These are phyloP conservation scores for Cytospora mali DNA, from an alignment of 2,329 filamentous ascomycete species.

Conservation along the genomic window DNA sequence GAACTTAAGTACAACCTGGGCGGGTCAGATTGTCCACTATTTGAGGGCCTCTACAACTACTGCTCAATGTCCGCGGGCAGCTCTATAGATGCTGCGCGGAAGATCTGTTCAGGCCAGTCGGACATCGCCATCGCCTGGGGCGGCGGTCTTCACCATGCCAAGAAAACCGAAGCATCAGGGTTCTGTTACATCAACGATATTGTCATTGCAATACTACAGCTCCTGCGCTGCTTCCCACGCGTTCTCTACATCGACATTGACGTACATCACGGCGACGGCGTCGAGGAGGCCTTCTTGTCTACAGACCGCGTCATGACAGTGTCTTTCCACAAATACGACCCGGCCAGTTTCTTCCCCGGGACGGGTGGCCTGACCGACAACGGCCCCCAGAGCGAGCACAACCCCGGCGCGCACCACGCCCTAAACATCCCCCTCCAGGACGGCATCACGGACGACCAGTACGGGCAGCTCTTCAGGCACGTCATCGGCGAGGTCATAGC, in stretches of 20 bases:
- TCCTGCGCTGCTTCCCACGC: slow-evolving; percentile 78
- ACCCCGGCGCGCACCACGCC: slow-evolving; percentile 84
- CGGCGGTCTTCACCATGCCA: slow-evolving; percentile 93
- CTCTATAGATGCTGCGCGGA: slow-evolving; percentile 86
- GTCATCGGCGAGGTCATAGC: slow-evolving; percentile 79
- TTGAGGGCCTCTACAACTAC: slow-evolving; percentile 94
- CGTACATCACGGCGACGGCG: slow-evolving; percentile 88
- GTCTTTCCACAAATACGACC: slow-evolving; percentile 81
- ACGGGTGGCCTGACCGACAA: slow-evolving; percentile 87
- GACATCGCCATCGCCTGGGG: slow-evolving; percentile 99
- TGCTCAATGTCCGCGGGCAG: slow-evolving; percentile 91
- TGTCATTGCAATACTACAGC: slow-evolving; percentile 86
- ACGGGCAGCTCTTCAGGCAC: slow-evolving; percentile 79
- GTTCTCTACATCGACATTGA: slow-evolving; percentile 96
- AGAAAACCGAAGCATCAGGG: slow-evolving; percentile 88
- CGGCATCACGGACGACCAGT: slow-evolving; percentile 89
- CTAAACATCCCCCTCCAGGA: slow-evolving; percentile 90
- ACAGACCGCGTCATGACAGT: slow-evolving; percentile 76
- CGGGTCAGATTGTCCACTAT: slow-evolving; percentile 92
- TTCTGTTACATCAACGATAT: slow-evolving; percentile 99
- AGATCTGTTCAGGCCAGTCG: slow-evolving; percentile 81
- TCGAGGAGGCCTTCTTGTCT: slow-evolving; percentile 88
- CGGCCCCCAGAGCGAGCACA: slow-evolving; percentile 79
- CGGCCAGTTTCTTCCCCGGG: slow-evolving; percentile 80
- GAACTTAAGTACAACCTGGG: slow-evolving; percentile 80